Conservation (phyloP, 257 asterid genomes). For the Capsicum chinense region DNA sequence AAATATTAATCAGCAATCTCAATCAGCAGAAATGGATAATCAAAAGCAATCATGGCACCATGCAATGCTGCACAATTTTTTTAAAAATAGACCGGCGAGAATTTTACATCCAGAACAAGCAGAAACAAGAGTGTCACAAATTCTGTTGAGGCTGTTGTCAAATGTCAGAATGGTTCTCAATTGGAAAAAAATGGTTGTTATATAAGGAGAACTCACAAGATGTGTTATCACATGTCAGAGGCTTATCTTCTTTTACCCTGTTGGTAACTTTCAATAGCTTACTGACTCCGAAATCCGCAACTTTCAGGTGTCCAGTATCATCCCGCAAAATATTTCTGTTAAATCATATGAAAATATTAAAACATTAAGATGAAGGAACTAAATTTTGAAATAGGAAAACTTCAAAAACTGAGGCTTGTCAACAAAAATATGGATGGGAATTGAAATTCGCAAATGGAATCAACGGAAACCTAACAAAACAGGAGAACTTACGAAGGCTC, state of each 20-base stretch:
- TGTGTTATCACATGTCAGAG: slow-evolving; percentile 53
- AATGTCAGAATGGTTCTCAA: background rate
- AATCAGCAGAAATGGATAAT: background rate
- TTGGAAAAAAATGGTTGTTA: background rate
- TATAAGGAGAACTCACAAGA: slow-evolving; percentile 69
- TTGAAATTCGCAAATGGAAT: background rate
- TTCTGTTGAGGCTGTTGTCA: background rate
- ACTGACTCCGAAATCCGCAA: slow-evolving; percentile 96
- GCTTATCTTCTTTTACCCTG: slow-evolving; percentile 73
- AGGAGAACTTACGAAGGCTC: slow-evolving; percentile 86
- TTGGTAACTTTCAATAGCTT: slow-evolving; percentile 78
- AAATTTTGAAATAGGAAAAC: background rate
- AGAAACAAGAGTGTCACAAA: background rate
- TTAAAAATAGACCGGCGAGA: background rate
- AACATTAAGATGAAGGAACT: slow-evolving; percentile 2
- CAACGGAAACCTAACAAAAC: background rate
- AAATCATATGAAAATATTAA: slow-evolving; percentile 26
- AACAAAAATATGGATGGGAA: background rate
- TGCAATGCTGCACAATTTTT: background rate
- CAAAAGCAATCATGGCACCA: background rate
- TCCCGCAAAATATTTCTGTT: slow-evolving; percentile 92
- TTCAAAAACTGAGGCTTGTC: background rate
- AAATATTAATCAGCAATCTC: background rate
- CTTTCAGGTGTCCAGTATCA: slow-evolving; percentile 95
- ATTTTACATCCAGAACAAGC: background rate